Evolutionary conservation across 108 stramenopile genomes (phyloP), one percentile per base, ranked within the genome.

Genomic region (Thalassiosira profunda): DNA sequence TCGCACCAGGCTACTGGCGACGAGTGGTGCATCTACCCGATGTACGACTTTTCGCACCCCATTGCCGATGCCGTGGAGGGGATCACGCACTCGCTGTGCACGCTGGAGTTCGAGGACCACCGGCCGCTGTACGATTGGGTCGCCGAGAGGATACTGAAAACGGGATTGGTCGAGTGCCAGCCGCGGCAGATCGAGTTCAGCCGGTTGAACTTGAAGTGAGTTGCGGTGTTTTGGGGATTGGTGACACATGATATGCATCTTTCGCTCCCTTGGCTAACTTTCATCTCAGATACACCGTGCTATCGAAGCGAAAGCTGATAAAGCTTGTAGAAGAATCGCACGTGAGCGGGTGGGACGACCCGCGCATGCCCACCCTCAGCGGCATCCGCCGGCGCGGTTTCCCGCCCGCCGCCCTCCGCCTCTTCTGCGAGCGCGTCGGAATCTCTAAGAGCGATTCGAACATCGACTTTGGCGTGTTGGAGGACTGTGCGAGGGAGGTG

Each of bases 31-130:
- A 89, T 97, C 38, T 97, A 95, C 65, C 96, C 96, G 29, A 97
- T 97, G 96, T 97, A 97, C 65, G 96, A 97, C 66, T 95, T 94
- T 67, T 83, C 84, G 21, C 96, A 97, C 73, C 92, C 94, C n/a
- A 94, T 95, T 59, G 64, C 85, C 14, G 96, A 97, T 80, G 89
- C 96, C 1, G 61, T 95, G 30, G 96, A 97, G 59, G 86, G 86
- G 0, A 93, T 97, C 47, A 87, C 94, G 1, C 96, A 97, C 63
- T 94, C 92, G 9, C 73, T 97, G 41, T 97, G 96, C 72, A 95
- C 96, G 10, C 61, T 97, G 52, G 96, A 97, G 66, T 97, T 97
- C 56, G 93, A 94, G 74, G 94, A 92, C 83, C 96, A 97, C 76
- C 74, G 96, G 61, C 94, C 94, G 0, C 82, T 97, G 57, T 97